Evolutionary conservation across 371 early-diverging fungal genomes (phyloP).

Genomic region (Mortierella sp.): DNA sequence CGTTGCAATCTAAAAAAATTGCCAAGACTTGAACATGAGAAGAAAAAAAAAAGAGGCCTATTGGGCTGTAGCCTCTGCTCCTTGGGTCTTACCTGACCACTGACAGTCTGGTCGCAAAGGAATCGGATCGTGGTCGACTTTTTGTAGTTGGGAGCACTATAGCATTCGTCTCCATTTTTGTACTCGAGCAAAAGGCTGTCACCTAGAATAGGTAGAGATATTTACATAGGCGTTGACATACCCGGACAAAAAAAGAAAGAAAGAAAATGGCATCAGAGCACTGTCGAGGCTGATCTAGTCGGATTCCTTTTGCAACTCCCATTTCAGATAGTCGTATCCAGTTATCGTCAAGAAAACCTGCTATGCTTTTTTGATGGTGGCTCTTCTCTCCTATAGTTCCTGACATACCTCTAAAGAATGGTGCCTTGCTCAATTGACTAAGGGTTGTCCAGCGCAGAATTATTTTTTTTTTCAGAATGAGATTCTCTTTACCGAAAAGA

Average conservation of each 20-base stretch:
- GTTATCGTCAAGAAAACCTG: no score
- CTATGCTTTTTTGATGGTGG: not conserved
- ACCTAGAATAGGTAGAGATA: slow-evolving; percentile 20
- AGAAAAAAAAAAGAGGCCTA: not conserved
- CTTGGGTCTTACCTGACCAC: slow-evolving; percentile 33
- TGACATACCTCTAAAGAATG: slow-evolving; percentile 40
- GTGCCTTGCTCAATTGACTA: slow-evolving; percentile 43
- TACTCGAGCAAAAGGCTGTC: slow-evolving; percentile 44
- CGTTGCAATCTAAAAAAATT: not conserved
- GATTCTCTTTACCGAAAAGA: no score
- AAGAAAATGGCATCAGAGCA: not conserved
- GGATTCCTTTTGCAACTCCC: no score
- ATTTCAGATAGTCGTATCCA: no score
- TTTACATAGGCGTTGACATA: no score
- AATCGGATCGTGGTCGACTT: slow-evolving; percentile 45
- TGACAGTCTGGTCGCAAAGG: slow-evolving; percentile 37
- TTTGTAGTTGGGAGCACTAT: slow-evolving; percentile 24
- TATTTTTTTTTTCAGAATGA: no score
- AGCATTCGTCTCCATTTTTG: slow-evolving; percentile 39
- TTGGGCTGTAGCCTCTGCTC: not conserved
- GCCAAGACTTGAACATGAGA: not conserved
- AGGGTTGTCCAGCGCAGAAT: no score
- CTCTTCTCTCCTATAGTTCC: no score
- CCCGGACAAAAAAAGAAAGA: not conserved
- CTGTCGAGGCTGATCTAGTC: no score